phyloP scores from a whole-genome alignment of 2,329 filamentous ascomycete genomes.

The Aureobasidium sp. region DNA sequence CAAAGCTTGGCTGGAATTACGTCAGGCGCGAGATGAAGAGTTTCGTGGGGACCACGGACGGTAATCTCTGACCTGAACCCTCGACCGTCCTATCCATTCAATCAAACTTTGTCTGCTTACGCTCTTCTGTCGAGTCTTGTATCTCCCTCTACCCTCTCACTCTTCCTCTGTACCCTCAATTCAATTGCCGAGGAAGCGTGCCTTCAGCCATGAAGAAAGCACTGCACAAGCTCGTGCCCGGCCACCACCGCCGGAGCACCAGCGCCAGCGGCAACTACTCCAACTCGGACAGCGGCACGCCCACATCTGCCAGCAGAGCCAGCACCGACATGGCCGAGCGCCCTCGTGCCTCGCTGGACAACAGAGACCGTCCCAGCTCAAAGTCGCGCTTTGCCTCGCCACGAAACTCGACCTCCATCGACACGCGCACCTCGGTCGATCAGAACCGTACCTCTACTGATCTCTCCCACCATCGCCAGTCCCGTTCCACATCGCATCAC shows the following conservation, averaged over 20 bases:
- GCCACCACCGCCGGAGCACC: slow-evolving; percentile 13
- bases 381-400: slow-evolving; percentile 5
- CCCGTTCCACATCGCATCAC: slow-evolving; percentile 17
- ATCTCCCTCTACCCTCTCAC: not conserved
- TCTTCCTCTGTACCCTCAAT: not conserved
- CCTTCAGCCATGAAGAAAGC: slow-evolving; percentile 15
- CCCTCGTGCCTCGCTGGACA: slow-evolving; percentile 1
- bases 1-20: not conserved
- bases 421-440: not conserved
- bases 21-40: not conserved
- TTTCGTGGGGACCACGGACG: not conserved
- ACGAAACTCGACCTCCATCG: slow-evolving; percentile 3
- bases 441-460: not conserved
- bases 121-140: not conserved
- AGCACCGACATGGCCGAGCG: slow-evolving; percentile 1
- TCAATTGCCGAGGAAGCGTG: not conserved
- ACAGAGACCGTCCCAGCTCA: not conserved
- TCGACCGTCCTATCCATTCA: not conserved
- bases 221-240: slow-evolving; percentile 13
- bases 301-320: slow-evolving; percentile 11
- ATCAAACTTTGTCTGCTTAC: not conserved
- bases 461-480: not conserved
- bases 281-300: slow-evolving; percentile 12
- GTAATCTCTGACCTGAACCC: slow-evolving; percentile 6
- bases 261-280: slow-evolving; percentile 7